These are phyloP conservation scores for Amphichorda felina DNA, from an alignment of 2,329 filamentous ascomycete genomes.

Conservation along the genomic window DNA sequence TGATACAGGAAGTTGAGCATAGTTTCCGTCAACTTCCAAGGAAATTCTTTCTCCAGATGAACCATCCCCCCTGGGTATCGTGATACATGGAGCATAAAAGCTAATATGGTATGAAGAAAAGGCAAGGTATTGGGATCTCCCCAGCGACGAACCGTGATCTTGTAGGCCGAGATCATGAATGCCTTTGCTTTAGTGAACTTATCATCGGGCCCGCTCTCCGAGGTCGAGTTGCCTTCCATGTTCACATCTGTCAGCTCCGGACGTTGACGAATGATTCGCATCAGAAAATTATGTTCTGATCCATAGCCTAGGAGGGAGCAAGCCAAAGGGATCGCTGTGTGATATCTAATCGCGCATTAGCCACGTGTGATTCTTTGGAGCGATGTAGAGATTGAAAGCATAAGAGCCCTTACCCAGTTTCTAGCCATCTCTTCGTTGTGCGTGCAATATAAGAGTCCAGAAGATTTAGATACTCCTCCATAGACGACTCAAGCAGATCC, in stretches of 20 bases:
- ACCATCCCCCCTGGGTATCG: slow-evolving; percentile 27
- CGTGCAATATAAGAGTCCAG: slow-evolving; percentile 47
- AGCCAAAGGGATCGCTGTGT: slow-evolving; percentile 16
- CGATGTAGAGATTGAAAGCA: background rate
- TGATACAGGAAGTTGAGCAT: slow-evolving; percentile 23
- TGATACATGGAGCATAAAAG: slow-evolving; percentile 40
- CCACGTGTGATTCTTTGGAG: too few species aligned
- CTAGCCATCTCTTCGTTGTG: slow-evolving; percentile 37
- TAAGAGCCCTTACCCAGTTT: slow-evolving; percentile 28
- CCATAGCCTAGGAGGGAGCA: slow-evolving; percentile 23
- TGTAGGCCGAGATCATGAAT: slow-evolving; percentile 31
- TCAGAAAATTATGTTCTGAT: slow-evolving; percentile 30
- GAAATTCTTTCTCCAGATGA: slow-evolving; percentile 30
- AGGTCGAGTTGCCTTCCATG: slow-evolving; percentile 11
- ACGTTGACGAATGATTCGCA: slow-evolving; percentile 22
- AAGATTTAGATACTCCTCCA: slow-evolving; percentile 34
- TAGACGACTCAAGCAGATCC: slow-evolving; percentile 32
- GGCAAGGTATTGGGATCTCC: slow-evolving; percentile 48
- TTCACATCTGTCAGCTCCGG: slow-evolving; percentile 10
- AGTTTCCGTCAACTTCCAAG: slow-evolving; percentile 34
- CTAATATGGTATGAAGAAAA: slow-evolving; percentile 49
- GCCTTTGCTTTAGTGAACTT: slow-evolving; percentile 21
- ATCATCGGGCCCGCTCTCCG: slow-evolving; percentile 11
- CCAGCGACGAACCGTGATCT: slow-evolving; percentile 35
- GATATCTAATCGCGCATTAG: slow-evolving; percentile 13